Evolutionary conservation across 2,329 filamentous ascomycete species (phyloP).

Genomic region (Pleurostoma richardsiae): DNA sequence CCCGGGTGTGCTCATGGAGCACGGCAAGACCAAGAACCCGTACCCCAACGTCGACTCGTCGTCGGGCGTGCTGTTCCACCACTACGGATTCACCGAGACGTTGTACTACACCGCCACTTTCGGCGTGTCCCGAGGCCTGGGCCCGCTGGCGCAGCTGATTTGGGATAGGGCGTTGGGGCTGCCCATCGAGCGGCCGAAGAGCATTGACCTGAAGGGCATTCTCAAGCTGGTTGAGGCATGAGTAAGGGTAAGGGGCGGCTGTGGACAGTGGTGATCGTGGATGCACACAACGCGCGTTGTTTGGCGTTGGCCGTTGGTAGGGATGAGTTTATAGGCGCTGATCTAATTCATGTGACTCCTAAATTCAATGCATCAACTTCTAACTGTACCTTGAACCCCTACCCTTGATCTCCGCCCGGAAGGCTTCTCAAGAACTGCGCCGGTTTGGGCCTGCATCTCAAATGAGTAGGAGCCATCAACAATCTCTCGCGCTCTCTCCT

Average conservation of each 20-base stretch:
- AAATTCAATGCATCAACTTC: no score
- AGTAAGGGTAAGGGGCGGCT: slow-evolving; percentile 3
- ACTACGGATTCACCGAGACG: slow-evolving; percentile 96
- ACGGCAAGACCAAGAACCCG: slow-evolving; percentile 98
- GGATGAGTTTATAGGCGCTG: no score
- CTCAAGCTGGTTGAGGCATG: slow-evolving; percentile 56
- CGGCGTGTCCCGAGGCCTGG: slow-evolving; percentile 66
- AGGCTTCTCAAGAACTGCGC: no score
- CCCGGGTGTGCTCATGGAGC: slow-evolving; percentile 83
- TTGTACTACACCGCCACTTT: slow-evolving; percentile 84
- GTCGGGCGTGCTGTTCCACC: slow-evolving; percentile 93
- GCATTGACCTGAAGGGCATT: slow-evolving; percentile 85
- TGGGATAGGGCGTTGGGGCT: slow-evolving; percentile 93
- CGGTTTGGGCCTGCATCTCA: no score
- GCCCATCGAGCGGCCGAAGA: slow-evolving; percentile 97
- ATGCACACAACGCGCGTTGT: no score
- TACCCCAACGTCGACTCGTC: slow-evolving; percentile 95
- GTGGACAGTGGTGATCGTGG: slow-evolving; percentile 1
- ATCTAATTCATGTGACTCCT: no score
- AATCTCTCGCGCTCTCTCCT: no score
- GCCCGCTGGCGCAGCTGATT: slow-evolving; percentile 88
- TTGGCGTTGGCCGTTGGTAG: no score
- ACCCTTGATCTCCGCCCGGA: no score
- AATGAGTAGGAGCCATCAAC: no score
- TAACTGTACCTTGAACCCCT: no score